phyloP scores from a whole-genome alignment of 73 alveolate genomes.

The Tetrahymena borealis region DNA sequence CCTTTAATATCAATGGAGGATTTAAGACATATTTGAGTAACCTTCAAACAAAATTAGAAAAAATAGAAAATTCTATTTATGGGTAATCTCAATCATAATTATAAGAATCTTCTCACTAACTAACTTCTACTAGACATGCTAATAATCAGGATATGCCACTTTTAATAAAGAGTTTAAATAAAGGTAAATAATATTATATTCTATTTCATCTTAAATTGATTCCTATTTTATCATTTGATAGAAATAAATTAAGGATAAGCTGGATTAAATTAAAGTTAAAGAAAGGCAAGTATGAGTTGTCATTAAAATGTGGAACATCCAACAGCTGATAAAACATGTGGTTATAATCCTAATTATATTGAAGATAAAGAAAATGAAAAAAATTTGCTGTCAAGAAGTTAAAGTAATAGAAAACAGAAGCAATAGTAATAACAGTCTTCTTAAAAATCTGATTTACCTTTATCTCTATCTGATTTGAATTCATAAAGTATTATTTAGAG shows the following conservation, averaged over 20 bases:
- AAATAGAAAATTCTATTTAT: neutral
- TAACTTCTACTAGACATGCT: too few relatives aligned
- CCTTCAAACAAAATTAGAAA: neutral
- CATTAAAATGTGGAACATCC: neutral
- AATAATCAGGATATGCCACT: too few relatives aligned
- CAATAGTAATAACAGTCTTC: neutral
- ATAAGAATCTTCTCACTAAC: neutral
- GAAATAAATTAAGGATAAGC: too few relatives aligned
- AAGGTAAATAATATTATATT: too few relatives aligned
- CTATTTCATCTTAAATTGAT: too few relatives aligned
- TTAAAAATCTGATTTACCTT: neutral
- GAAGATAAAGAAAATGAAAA: neutral
- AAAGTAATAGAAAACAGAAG: neutral
- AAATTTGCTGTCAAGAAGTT: neutral
- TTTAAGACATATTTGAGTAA: neutral
- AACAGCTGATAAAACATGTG: neutral
- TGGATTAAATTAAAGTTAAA: neutral
- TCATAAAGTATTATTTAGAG: neutral
- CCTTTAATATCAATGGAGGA: neutral
- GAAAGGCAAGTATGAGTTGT: neutral
- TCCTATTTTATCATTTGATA: too few relatives aligned
- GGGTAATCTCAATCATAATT: neutral
- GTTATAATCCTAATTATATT: neutral
- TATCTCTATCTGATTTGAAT: neutral
- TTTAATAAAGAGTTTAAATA: too few relatives aligned